Base-by-base conservation (phyloP, 2,329 filamentous ascomycete species). In the Orbilia blumenaviensis region DNA sequence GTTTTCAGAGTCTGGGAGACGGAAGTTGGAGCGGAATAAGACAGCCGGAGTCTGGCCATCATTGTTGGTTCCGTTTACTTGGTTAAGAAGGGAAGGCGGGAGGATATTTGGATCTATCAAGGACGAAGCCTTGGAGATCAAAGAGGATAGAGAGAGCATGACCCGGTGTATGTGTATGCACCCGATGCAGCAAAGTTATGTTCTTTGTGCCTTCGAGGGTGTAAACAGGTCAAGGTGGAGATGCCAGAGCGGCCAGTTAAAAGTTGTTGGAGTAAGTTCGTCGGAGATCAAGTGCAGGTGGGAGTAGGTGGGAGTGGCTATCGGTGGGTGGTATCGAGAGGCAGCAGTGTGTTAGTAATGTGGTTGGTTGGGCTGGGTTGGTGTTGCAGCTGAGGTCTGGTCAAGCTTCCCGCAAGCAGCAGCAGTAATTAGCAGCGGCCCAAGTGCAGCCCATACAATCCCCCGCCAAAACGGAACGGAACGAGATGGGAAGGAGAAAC, bases 1-100 rank as follows among this genome's bases (percentile, higher is more conserved):
- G 78, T 92, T 94, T 84, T 99, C 94, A 41, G 92, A 91, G 81
- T 93, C 89, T 50, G 95, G 95, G 34, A 99, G 90, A 79, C 95
- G 92, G 85, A 99, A 99, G 84, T 99, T 95, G 83, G 91, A 91
- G 85, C 95, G 93, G 85, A 98, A 99, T 73, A 98, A 89, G 48
- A 60, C 64, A 48, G 64, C 64, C 2, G 72, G 72, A 29, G 72
- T 64, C 48, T 76, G 72, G 23, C 64, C 64, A 36, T 76, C 72
- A 56, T 18, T 62, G 63, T 34, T 46, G 61, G 91, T 91, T 67
- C 93, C 90, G 85, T 97, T 98, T 81, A 94, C 94, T 58, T 94
- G 93, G 82, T 92, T 91, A 78, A 88, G 88, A 83, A 95, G 92
- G 73, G 90, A 89, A 81, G 89, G 88, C 79, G 90, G 89, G 74